phyloP scores from a whole-genome alignment of 768 basidiomycete genomes.

The Auricularia sp. region DNA sequence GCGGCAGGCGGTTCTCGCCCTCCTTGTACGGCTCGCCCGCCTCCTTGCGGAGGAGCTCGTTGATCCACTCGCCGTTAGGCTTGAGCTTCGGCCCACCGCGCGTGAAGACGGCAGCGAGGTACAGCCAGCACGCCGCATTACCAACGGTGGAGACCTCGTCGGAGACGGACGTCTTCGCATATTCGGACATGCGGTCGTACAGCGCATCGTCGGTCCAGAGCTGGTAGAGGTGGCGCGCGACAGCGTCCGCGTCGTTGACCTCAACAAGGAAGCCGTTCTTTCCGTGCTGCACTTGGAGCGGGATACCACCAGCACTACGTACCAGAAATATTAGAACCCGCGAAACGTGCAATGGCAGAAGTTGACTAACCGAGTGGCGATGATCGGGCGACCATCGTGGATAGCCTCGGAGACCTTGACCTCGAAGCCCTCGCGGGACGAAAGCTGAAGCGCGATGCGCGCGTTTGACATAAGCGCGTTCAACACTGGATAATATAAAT shows the following conservation, averaged over 20 bases:
- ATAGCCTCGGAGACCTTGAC: conserved; percentile 96
- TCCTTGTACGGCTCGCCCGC: conserved; percentile 57
- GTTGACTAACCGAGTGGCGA: conserved; percentile 41
- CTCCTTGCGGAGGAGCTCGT: conserved; percentile 68
- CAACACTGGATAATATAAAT: conserved; percentile 32
- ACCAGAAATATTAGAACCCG: too few relatives aligned
- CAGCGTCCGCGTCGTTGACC: conserved; percentile 62
- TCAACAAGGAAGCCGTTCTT: conserved; percentile 81
- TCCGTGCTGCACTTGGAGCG: conserved; percentile 80
- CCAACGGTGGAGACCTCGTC: conserved; percentile 82
- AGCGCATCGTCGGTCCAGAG: conserved; percentile 66
- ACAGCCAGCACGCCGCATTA: conserved; percentile 56
- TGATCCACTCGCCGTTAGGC: conserved; percentile 78
- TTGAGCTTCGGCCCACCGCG: conserved; percentile 62
- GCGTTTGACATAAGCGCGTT: conserved; percentile 84
- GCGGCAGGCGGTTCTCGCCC: conserved; percentile 65
- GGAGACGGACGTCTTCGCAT: conserved; percentile 65
- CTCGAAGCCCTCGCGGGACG: conserved; percentile 91
- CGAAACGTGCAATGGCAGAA: too few relatives aligned
- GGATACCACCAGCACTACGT: conserved; percentile 74
- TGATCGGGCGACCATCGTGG: conserved; percentile 77
- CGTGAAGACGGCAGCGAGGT: conserved; percentile 69
- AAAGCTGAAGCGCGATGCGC: conserved; percentile 83
- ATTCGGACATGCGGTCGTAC: conserved; percentile 39
- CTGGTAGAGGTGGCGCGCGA: conserved; percentile 67